Percentiles rank a stretch among this genome's conserved stretches.
Evolutionary conservation across 306 rosid genomes (phyloP).

Genomic region (Parietaria judaica): DNA sequence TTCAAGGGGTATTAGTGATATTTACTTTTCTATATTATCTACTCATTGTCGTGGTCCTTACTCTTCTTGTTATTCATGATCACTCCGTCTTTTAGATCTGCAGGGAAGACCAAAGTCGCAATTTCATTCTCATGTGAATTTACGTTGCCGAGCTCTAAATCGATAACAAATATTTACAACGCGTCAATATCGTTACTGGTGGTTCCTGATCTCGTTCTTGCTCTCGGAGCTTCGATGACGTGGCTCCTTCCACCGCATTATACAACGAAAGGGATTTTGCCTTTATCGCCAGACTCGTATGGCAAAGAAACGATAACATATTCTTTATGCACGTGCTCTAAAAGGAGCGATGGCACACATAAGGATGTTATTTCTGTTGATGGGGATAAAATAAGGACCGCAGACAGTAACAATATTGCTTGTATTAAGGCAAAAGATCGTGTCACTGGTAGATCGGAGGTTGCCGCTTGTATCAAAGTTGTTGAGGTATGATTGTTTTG

Average conservation of each 20-base stretch:
- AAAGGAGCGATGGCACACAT: constrained; percentile 48
- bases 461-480: constrained; percentile 87
- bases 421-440: constrained; percentile 94
- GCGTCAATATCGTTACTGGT: constrained; percentile 66
- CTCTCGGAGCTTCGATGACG: constrained; percentile 82
- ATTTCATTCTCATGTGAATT: constrained; percentile 73
- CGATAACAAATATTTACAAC: constrained; percentile 41
- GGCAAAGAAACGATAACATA: constrained; percentile 58
- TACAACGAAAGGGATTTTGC: constrained; percentile 56
- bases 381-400: constrained; percentile 69
- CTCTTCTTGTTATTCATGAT: not conserved
- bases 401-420: constrained; percentile 56
- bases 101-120: constrained; percentile 64
- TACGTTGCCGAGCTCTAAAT: constrained; percentile 36
- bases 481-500: constrained; percentile 51
- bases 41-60: no score
- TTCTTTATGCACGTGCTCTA: constrained; percentile 41
- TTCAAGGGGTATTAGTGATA: no score
- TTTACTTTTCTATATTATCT: no score
- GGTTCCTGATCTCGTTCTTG: constrained; percentile 76
- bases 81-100: constrained; percentile 44
- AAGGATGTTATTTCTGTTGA: constrained; percentile 59
- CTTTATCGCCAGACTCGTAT: constrained; percentile 49
- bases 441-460: constrained; percentile 60
- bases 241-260: constrained; percentile 96